Percentiles rank a stretch among this genome's conserved stretches.
Conservation (phyloP, 1,284 basidiomycete species). For the Dichomitus squalens region DNA sequence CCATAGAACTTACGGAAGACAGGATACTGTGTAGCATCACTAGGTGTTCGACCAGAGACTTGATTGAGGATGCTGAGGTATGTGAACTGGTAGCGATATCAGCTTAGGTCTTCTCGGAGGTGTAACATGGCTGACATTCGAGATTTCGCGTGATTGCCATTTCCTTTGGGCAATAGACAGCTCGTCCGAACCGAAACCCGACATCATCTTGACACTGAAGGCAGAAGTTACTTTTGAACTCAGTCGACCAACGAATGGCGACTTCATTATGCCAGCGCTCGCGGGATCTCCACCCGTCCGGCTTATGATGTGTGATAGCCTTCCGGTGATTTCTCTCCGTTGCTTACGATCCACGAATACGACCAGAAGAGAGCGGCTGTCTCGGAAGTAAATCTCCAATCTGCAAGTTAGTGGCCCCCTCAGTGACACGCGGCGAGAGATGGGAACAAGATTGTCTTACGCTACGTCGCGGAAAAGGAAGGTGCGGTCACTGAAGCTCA, state of each 20-base stretch:
- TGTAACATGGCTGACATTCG: constrained; percentile 63
- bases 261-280: constrained; percentile 46
- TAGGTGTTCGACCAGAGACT: constrained; percentile 88
- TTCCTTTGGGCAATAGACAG: constrained; percentile 70
- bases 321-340: constrained; percentile 65
- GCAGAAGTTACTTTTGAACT: constrained; percentile 43
- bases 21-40: constrained; percentile 94
- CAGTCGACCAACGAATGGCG: constrained; percentile 57
- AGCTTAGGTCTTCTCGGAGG: neutral
- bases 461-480: constrained; percentile 92
- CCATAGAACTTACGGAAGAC: constrained; percentile 76
- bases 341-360: constrained; percentile 76
- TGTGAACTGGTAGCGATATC: constrained; percentile 60
- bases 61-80: constrained; percentile 89
- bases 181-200: constrained; percentile 55
- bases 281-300: constrained; percentile 40
- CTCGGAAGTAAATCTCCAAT: constrained; percentile 89
- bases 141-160: constrained; percentile 89
- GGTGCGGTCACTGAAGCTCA: constrained; percentile 78
- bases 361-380: constrained; percentile 80
- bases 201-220: constrained; percentile 38
- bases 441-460: constrained; percentile 46
- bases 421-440: neutral
- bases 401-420: constrained; percentile 38
- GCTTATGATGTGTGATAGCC: constrained; percentile 52